Conservation (phyloP, 164 flowering plant genomes). For the Echeveria elegans region DNA sequence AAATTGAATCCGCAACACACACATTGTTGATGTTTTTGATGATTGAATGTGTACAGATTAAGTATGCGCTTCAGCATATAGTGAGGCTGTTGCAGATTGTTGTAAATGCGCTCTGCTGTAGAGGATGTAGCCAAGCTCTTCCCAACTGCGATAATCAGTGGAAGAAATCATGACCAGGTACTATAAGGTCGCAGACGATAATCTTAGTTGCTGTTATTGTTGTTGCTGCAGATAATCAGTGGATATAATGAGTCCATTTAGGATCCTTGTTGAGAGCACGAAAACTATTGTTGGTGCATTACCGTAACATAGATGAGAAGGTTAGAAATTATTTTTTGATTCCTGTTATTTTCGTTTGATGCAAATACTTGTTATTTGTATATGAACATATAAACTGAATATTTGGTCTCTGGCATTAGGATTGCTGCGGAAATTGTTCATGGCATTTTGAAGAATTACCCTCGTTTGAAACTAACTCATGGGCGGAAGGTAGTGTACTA, state of each 20-base stretch:
- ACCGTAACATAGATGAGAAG: constrained; percentile 87
- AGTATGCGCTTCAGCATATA: too few relatives aligned
- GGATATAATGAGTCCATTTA: constrained; percentile 86
- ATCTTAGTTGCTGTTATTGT: too few relatives aligned
- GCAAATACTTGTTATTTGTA: neutral
- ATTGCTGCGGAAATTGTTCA: constrained; percentile 67
- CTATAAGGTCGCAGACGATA: neutral
- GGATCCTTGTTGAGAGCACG: constrained; percentile 66
- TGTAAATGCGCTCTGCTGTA: constrained; percentile 78
- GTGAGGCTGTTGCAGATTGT: too few relatives aligned
- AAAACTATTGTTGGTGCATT: constrained; percentile 78
- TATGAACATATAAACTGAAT: neutral
- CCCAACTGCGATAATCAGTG: constrained; percentile 93
- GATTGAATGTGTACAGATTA: too few relatives aligned
- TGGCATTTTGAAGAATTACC: constrained; percentile 56
- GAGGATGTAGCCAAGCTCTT: constrained; percentile 51
- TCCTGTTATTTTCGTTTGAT: neutral
- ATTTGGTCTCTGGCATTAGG: constrained; percentile 30
- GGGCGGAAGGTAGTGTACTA: constrained; percentile 76
- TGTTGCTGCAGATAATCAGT: constrained; percentile 99
- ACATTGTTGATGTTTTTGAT: too few relatives aligned
- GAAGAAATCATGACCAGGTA: constrained; percentile 90
- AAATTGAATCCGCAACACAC: too few relatives aligned
- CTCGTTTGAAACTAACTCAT: constrained; percentile 77
- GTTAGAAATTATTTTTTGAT: constrained; percentile 20